Conservation (phyloP, 257 asterid genomes). For the Linaria vulgaris region DNA sequence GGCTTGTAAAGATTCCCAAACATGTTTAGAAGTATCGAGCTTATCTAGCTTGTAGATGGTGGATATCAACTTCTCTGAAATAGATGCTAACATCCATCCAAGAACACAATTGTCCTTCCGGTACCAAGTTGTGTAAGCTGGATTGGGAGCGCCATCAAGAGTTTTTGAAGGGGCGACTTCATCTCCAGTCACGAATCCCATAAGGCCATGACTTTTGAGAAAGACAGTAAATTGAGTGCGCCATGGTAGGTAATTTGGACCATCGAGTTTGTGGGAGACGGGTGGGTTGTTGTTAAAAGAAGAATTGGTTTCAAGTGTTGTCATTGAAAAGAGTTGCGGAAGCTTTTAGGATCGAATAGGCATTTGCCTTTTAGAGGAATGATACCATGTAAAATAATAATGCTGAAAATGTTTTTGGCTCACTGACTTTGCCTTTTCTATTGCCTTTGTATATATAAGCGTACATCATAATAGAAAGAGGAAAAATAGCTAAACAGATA, state of each 20-base stretch:
- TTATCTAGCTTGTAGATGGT: background rate
- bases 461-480: too few species aligned
- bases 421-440: too few species aligned
- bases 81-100: background rate
- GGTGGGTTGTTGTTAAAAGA: background rate
- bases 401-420: too few species aligned
- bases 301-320: too few species aligned
- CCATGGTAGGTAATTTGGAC: background rate
- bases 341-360: background rate
- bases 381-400: background rate
- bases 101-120: too few species aligned
- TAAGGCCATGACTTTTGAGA: background rate
- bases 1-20: background rate
- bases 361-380: background rate
- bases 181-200: slow-evolving; percentile 1
- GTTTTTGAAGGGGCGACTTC: background rate
- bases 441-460: too few species aligned
- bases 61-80: background rate
- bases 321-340: too few species aligned
- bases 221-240: background rate
- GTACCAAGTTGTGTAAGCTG: background rate
- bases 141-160: background rate
- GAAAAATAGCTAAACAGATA: too few species aligned
- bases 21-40: background rate
- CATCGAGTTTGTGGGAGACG: background rate